phyloP scores from a whole-genome alignment of 148 eudicot species.

The Simmondsia chinensis region DNA sequence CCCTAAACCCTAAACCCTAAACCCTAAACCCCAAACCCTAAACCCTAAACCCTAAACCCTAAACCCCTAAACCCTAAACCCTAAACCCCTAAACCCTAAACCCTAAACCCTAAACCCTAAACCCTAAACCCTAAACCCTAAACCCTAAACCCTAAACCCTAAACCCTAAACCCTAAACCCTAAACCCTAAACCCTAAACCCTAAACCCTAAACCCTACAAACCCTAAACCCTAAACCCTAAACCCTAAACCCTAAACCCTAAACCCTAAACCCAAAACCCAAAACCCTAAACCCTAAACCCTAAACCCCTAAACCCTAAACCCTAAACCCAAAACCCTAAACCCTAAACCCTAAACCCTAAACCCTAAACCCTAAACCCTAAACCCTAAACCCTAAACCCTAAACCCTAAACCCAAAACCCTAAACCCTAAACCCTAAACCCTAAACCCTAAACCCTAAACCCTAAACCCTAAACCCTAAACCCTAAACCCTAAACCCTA shows the following conservation, averaged over 20 bases:
- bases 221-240: constrained; percentile 24
- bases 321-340: constrained; percentile 24
- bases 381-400: constrained; percentile 22
- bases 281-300: constrained; percentile 23
- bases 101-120: constrained; percentile 5
- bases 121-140: constrained; percentile 3
- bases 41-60: constrained; percentile 8
- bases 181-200: constrained; percentile 17
- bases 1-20: constrained; percentile 3
- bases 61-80: too few relatives aligned
- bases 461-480: constrained; percentile 20
- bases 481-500: constrained; percentile 19
- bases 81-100: background rate
- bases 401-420: constrained; percentile 19
- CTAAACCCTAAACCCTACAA: constrained; percentile 22
- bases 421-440: constrained; percentile 18
- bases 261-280: constrained; percentile 27
- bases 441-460: constrained; percentile 24
- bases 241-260: constrained; percentile 25
- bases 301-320: constrained; percentile 23
- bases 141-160: constrained; percentile 12
- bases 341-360: constrained; percentile 25
- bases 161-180: constrained; percentile 20
- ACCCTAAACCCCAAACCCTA: constrained; percentile 8
- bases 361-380: constrained; percentile 24